Conservation (phyloP, 306 rosid species). For the Sophora flavescens region DNA sequence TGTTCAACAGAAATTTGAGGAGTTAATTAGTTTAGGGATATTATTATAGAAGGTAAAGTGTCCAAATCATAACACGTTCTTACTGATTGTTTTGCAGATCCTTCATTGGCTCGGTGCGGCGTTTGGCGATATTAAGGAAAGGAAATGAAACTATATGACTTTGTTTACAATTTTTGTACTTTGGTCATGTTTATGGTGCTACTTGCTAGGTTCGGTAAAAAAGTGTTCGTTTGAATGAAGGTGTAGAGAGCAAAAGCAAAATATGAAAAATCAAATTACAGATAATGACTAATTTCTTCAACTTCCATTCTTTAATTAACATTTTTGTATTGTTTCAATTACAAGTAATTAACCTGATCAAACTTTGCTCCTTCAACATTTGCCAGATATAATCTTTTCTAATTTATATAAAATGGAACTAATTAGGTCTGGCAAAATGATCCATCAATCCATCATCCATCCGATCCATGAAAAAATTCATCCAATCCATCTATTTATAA, state of each 20-base stretch:
- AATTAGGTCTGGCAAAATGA: no score
- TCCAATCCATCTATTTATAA: no score
- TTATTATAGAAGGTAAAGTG: background rate
- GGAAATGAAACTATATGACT: conserved; percentile 30
- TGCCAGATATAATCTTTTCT: background rate
- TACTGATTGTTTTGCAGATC: conserved; percentile 53
- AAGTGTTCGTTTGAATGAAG: conserved; percentile 8
- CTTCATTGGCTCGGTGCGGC: conserved; percentile 48
- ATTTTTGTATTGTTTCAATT: conserved; percentile 18
- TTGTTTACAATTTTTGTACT: conserved; percentile 3
- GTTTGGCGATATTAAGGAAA: conserved; percentile 50
- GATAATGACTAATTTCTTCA: conserved; percentile 22
- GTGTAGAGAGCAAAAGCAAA: conserved; percentile 23
- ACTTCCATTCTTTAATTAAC: conserved; percentile 22
- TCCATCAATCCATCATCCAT: no score
- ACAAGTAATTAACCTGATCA: conserved; percentile 14
- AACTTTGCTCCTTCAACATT: background rate
- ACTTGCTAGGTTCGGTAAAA: conserved; percentile 24
- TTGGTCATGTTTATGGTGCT: conserved; percentile 32
- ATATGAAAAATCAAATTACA: conserved; percentile 9
- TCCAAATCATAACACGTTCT: conserved; percentile 31
- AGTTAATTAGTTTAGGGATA: background rate
- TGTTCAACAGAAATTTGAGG: background rate
- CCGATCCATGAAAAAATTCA: no score
- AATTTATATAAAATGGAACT: background rate